These are phyloP conservation scores for Fusarium acutatum DNA, from an alignment of 2,329 filamentous ascomycete genomes.

Conservation along the genomic window DNA sequence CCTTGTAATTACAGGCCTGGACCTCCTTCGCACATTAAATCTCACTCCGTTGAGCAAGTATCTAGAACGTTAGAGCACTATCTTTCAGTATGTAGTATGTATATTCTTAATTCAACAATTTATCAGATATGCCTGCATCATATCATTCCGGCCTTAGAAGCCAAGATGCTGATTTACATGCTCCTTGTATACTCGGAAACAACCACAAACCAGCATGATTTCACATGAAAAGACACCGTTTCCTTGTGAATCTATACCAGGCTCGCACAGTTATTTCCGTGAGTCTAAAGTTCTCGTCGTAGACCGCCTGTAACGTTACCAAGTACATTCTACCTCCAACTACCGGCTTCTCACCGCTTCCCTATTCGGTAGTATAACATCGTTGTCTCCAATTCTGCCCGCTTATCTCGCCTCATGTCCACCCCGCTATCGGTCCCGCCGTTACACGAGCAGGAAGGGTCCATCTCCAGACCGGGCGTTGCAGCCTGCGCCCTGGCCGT, in stretches of 20 bases:
- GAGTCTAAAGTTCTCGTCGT: no score
- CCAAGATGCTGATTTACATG: neutral
- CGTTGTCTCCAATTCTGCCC: conserved; percentile 25
- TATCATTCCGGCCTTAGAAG: neutral
- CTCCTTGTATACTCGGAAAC: neutral
- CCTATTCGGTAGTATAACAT: neutral
- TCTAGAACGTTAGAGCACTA: neutral
- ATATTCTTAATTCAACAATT: neutral
- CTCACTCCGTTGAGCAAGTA: neutral
- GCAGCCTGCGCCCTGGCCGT: neutral
- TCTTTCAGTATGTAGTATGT: no score
- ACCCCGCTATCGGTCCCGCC: conserved; percentile 33
- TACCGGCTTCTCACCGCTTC: conserved; percentile 20
- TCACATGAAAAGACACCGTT: neutral
- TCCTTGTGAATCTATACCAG: neutral
- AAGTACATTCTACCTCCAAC: neutral
- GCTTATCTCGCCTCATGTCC: conserved; percentile 18
- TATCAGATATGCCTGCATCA: neutral
- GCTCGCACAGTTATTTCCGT: neutral
- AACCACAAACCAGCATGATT: neutral
- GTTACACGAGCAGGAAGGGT: conserved; percentile 24
- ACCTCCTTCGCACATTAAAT: neutral
- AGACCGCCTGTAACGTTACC: neutral
- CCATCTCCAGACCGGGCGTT: conserved; percentile 11
- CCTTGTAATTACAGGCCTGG: neutral